These are phyloP conservation scores for Pyricularia sp. DNA, from an alignment of 2,329 filamentous ascomycete genomes.

Conservation along the genomic window DNA sequence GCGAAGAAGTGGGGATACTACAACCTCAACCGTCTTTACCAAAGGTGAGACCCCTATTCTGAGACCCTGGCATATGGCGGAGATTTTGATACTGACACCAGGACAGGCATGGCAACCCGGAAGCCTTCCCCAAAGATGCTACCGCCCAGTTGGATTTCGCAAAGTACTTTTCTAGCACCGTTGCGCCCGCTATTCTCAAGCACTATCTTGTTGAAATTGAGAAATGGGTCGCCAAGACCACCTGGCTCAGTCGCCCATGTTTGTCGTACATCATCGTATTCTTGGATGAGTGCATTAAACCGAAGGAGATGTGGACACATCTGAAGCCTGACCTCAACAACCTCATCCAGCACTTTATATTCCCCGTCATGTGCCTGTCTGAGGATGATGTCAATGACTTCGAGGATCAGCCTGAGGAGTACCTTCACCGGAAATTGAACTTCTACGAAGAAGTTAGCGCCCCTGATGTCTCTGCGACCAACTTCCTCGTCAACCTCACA, in stretches of 20 bases:
- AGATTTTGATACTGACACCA: not conserved
- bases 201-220: slow-evolving; percentile 92
- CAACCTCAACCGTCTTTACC: slow-evolving; percentile 86
- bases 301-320: slow-evolving; percentile 93
- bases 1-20: slow-evolving; percentile 99
- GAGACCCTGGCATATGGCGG: not conserved
- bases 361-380: slow-evolving; percentile 87
- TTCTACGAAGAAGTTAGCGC: slow-evolving; percentile 96
- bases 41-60: not conserved
- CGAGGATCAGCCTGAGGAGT: slow-evolving; percentile 89
- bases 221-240: slow-evolving; percentile 90
- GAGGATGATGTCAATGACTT: slow-evolving; percentile 92
- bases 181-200: slow-evolving; percentile 93
- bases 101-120: slow-evolving; percentile 77
- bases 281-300: slow-evolving; percentile 93
- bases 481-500: slow-evolving; percentile 90
- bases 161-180: slow-evolving; percentile 81
- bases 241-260: slow-evolving; percentile 91
- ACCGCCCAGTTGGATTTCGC: slow-evolving; percentile 75
- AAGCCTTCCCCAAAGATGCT: slow-evolving; percentile 62
- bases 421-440: slow-evolving; percentile 93
- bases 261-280: slow-evolving; percentile 91
- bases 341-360: slow-evolving; percentile 87
- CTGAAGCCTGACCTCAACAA: slow-evolving; percentile 90
- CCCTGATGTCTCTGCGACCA: slow-evolving; percentile 90